phyloP scores from a whole-genome alignment of 2,329 filamentous ascomycete genomes.

The Atkinsonella texensis region DNA sequence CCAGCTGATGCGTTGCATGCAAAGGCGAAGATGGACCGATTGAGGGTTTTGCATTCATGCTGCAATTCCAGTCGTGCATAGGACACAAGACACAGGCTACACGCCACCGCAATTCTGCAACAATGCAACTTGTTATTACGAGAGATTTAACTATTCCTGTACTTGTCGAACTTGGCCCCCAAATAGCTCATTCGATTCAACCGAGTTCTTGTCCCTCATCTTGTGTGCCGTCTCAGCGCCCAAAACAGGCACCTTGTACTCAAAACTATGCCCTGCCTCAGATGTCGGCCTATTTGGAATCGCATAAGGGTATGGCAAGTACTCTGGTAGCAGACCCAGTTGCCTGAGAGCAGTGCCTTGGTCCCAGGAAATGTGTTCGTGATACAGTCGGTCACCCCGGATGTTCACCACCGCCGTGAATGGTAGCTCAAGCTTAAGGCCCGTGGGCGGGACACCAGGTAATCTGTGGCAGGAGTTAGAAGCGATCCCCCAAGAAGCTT shows the following conservation, averaged over 20 bases:
- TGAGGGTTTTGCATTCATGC: too few species aligned
- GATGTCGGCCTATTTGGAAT: constrained; percentile 24
- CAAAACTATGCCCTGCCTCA: constrained; percentile 11
- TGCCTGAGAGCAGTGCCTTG: constrained; percentile 52
- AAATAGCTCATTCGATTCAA: constrained; percentile 22
- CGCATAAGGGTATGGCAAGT: constrained; percentile 48
- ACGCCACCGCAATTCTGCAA: too few species aligned
- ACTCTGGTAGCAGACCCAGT: constrained; percentile 43
- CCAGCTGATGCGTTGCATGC: too few species aligned
- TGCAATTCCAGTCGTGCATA: too few species aligned
- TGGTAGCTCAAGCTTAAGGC: constrained; percentile 40
- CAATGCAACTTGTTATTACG: too few species aligned
- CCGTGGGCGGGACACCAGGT: constrained; percentile 44
- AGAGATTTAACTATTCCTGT: not conserved
- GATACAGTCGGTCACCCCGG: constrained; percentile 49
- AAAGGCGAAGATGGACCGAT: too few species aligned
- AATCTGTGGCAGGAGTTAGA: constrained; percentile 17
- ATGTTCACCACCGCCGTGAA: constrained; percentile 52
- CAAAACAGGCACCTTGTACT: constrained; percentile 21
- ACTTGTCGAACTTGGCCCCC: constrained; percentile 11
- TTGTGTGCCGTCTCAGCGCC: constrained; percentile 21
- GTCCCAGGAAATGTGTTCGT: constrained; percentile 60
- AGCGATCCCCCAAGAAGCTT: not conserved
- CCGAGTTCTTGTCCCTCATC: constrained; percentile 18
- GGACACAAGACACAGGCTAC: too few species aligned